A percentile compares a stretch with the other conserved stretches of the same genome.
phyloP scores from a whole-genome alignment of 768 basidiomycete genomes.

The Punctularia strigosozonata region DNA sequence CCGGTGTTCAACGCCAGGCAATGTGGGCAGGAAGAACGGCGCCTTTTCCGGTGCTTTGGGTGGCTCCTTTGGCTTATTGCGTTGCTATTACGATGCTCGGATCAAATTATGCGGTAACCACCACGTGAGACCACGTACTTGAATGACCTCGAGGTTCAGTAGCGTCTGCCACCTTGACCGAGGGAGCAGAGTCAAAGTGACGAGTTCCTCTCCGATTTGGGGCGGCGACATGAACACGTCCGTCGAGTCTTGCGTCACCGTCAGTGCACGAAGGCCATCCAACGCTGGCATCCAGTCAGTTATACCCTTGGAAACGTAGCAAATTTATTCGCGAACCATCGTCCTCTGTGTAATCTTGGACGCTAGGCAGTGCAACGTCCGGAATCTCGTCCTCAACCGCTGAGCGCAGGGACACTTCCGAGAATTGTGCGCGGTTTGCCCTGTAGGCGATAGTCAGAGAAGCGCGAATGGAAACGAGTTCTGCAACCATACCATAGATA shows the following conservation, averaged over 20 bases:
- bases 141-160: slow-evolving; percentile 91
- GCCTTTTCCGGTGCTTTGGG: slow-evolving; percentile 93
- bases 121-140: slow-evolving; percentile 31
- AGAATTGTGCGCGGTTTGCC: slow-evolving; percentile 94
- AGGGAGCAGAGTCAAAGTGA: slow-evolving; percentile 87
- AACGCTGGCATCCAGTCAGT: slow-evolving; percentile 33
- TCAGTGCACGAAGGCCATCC: slow-evolving; percentile 56
- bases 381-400: slow-evolving; percentile 67
- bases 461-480: slow-evolving; percentile 2
- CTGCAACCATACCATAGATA: slow-evolving; percentile 69
- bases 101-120: not conserved
- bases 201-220: slow-evolving; percentile 81
- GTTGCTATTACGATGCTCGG: slow-evolving; percentile 40
- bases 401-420: slow-evolving; percentile 70
- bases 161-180: slow-evolving; percentile 93
- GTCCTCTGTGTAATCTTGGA: slow-evolving; percentile 75
- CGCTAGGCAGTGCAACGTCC: slow-evolving; percentile 65
- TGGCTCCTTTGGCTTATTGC: slow-evolving; percentile 93
- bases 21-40: slow-evolving; percentile 92
- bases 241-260: slow-evolving; percentile 38
- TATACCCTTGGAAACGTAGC: not conserved
- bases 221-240: slow-evolving; percentile 80
- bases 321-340: slow-evolving; percentile 39
- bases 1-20: slow-evolving; percentile 77
- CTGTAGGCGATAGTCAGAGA: too few relatives aligned